phyloP scores from a whole-genome alignment of 345 rosid species.

The Rhizophora mangle region DNA sequence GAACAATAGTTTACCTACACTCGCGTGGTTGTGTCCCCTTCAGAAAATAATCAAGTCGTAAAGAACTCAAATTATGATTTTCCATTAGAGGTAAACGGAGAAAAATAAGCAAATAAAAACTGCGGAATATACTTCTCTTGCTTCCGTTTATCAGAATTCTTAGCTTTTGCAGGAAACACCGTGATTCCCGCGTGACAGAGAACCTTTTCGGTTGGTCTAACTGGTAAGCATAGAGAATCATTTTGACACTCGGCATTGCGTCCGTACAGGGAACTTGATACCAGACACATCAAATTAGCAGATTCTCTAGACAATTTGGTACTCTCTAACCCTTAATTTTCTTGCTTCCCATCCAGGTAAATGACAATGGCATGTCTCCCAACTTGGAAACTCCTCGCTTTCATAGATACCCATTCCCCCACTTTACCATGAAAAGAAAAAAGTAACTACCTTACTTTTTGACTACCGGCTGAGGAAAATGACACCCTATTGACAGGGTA shows the following conservation, averaged over 20 bases:
- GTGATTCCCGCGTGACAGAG: background rate
- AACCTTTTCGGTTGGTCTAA: background rate
- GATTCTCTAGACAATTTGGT: constrained; percentile 12
- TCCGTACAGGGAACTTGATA: constrained; percentile 4
- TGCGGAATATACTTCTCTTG: constrained; percentile 14
- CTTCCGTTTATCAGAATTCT: constrained; percentile 9
- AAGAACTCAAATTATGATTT: no score
- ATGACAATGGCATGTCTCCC: constrained; percentile 18
- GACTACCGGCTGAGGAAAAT: constrained; percentile 12
- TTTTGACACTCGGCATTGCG: constrained; percentile 2
- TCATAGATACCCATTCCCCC: background rate
- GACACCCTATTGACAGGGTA: constrained; percentile 14
- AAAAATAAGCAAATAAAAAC: background rate
- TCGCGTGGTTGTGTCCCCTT: no score
- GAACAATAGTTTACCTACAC: no score
- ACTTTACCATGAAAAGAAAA: constrained; percentile 6
- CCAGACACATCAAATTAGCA: constrained; percentile 14
- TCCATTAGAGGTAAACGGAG: background rate
- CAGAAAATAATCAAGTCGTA: no score
- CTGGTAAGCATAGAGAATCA: constrained; percentile 2
- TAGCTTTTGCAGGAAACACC: constrained; percentile 5
- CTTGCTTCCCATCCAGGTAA: constrained; percentile 9
- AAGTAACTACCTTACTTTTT: constrained; percentile 2
- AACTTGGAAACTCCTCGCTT: constrained; percentile 20
- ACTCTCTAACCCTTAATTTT: constrained; percentile 3